Base-by-base conservation (phyloP, 805 yeast genomes). In the Schizosaccharomyces octosporus region DNA sequence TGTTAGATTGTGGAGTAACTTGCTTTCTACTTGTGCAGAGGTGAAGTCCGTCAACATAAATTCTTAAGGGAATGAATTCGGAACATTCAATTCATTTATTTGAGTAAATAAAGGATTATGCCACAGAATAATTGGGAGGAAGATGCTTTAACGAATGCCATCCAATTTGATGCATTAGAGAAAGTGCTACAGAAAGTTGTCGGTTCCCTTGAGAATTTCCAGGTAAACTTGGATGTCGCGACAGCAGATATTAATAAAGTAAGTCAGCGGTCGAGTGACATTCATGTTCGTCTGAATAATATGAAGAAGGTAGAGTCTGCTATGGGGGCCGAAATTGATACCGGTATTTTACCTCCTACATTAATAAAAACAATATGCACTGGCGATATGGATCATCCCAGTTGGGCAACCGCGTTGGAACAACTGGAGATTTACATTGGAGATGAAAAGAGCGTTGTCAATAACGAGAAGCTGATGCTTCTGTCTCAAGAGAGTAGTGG, bases 321-420 rank as follows among this genome's bases (percentile, higher is more conserved):
- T 7, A 1, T 51, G n/a, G 57, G 31, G 9, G 36, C 36, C 11
- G 57, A 51, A 29, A 51, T 51, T 29, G 57, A 51, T n/a, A 29
- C 19, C 15, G 13, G 15, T 17, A 7, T 51, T 51, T 17, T 51
- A 17, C 57, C 57, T 9, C 57, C 57, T 51, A 17, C 31, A 19
- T 29, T 51, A 17, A 51, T 51, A 24, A 21, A 29, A 21, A 51
- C 36, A 17, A 51, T 51, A 21, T 51, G 36, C 21, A 24, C 57
- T 17, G 57, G 57, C n/a, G 57, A 51, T 29, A 24, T 51, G 57
- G 57, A 51, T 2, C 77, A 73, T 93, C 75, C 94, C 85, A 79
- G 71, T 85, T 67, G 95, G 88, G 7, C 17, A 7, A 29, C 39
- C 4, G 31, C 48, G 9, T 17, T 57, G 5, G 43, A 57, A 7